Percentiles rank a stretch among this genome's conserved stretches.
phyloP scores from a whole-genome alignment of 164 flowering plant genomes.

The Vitis amurensis region DNA sequence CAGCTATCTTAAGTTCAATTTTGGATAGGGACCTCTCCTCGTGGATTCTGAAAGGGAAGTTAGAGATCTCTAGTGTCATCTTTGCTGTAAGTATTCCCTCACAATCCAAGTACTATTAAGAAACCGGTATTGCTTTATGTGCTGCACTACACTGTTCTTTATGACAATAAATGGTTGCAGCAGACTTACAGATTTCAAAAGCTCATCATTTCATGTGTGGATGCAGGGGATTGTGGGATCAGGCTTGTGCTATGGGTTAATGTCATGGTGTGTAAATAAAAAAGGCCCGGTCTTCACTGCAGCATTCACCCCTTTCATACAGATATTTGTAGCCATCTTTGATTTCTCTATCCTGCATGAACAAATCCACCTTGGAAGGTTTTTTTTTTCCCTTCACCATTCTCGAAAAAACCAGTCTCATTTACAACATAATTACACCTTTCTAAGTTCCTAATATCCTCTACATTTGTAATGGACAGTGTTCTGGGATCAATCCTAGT shows the following conservation, averaged over 20 bases:
- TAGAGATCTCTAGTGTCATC: constrained; percentile 40
- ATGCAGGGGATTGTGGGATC: constrained; percentile 56
- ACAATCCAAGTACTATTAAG: background rate
- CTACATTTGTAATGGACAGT: constrained; percentile 32
- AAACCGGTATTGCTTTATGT: background rate
- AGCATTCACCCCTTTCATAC: constrained; percentile 64
- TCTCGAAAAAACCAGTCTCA: no score
- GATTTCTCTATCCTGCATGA: constrained; percentile 42
- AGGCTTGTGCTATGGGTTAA: constrained; percentile 47
- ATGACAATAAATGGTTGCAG: no score
- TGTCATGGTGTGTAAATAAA: constrained; percentile 66
- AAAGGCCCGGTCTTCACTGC: constrained; percentile 74
- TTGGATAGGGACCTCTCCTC: constrained; percentile 29
- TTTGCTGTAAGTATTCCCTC: constrained; percentile 50
- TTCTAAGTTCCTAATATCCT: no score
- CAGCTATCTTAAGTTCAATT: constrained; percentile 36
- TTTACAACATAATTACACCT: no score
- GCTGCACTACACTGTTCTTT: no score
- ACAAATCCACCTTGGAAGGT: constrained; percentile 63
- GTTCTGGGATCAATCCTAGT: constrained; percentile 63
- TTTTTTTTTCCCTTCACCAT: background rate
- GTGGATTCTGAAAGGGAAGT: constrained; percentile 53
- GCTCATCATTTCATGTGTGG: background rate
- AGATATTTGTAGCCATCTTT: constrained; percentile 48
- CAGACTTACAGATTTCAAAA: no score